Percentiles rank a stretch among this genome's conserved stretches.
Conservation (phyloP, 495 filamentous ascomycete species). For the Pseudevernia furfuracea region DNA sequence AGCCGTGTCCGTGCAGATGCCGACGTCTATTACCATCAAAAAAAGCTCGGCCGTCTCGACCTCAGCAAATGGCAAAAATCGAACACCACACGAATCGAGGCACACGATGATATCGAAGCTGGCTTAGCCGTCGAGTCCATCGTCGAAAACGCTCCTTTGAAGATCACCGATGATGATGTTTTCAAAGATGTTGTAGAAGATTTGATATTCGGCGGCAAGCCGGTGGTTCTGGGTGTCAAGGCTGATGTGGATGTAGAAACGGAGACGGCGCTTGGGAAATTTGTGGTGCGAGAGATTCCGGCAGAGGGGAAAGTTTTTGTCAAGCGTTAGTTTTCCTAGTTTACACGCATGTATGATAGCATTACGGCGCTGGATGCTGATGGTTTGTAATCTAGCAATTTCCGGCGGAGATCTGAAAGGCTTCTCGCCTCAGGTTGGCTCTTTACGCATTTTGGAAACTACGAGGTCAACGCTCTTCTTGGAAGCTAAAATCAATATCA, state of each 20-base stretch:
- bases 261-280: constrained; percentile 66
- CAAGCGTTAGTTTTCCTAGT: constrained; percentile 62
- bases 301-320: constrained; percentile 77
- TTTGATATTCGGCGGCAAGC: constrained; percentile 61
- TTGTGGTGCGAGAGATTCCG: constrained; percentile 73
- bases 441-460: constrained; percentile 61
- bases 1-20: constrained; percentile 64
- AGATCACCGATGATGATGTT: constrained; percentile 68
- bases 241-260: constrained; percentile 81
- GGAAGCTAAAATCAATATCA: constrained; percentile 64
- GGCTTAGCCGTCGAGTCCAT: constrained; percentile 61
- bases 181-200: constrained; percentile 67
- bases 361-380: constrained; percentile 17
- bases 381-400: constrained; percentile 36
- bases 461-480: constrained; percentile 59
- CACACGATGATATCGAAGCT: constrained; percentile 43
- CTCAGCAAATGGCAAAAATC: constrained; percentile 76
- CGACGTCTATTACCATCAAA: constrained; percentile 65
- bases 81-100: constrained; percentile 62
- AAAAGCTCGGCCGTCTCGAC: constrained; percentile 70
- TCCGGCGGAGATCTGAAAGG: constrained; percentile 41
- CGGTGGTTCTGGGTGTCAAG: constrained; percentile 58
- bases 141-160: constrained; percentile 68
- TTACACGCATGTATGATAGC: constrained; percentile 22
- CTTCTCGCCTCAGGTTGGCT: constrained; percentile 54